phyloP scores from a whole-genome alignment of 2,329 filamentous ascomycete genomes.

The Stagonosporopsis rhizophila region DNA sequence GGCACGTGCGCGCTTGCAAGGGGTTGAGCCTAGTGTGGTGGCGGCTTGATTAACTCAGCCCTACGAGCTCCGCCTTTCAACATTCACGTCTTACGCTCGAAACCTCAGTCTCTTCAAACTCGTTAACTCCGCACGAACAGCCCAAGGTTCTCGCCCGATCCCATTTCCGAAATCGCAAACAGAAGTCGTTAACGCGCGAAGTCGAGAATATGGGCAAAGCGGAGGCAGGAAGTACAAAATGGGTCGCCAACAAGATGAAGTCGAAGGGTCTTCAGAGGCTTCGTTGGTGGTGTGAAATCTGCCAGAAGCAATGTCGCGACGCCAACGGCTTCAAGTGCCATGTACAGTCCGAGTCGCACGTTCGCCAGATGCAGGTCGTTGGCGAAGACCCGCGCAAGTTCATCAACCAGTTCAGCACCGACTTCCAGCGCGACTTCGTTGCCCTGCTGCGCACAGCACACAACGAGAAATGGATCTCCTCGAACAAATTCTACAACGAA shows the following conservation, averaged over 20 bases:
- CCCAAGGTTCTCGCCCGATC: neutral
- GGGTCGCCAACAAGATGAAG: conserved; percentile 90
- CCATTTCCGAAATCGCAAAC: neutral
- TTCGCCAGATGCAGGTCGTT: conserved; percentile 86
- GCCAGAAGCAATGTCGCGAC: conserved; percentile 78
- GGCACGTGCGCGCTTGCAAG: neutral
- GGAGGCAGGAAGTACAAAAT: conserved; percentile 90
- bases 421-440: conserved; percentile 84
- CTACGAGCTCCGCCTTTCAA: conserved; percentile 6
- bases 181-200: conserved; percentile 1
- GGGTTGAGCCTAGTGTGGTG: conserved; percentile 6
- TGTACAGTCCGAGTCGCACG: conserved; percentile 81
- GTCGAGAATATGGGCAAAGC: conserved; percentile 77
- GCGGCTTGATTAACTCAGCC: conserved; percentile 13
- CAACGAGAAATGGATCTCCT: conserved; percentile 85
- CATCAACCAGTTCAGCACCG: conserved; percentile 80
- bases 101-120: neutral
- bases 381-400: conserved; percentile 86
- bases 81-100: neutral
- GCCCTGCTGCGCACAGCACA: conserved; percentile 80
- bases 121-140: neutral
- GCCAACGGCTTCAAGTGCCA: conserved; percentile 79
- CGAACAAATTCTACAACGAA: conserved; percentile 95
- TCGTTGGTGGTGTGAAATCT: conserved; percentile 88
- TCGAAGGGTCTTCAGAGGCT: conserved; percentile 68